Base-by-base conservation (phyloP, 2,329 filamentous ascomycete species). In the Clarireedia paspali region DNA sequence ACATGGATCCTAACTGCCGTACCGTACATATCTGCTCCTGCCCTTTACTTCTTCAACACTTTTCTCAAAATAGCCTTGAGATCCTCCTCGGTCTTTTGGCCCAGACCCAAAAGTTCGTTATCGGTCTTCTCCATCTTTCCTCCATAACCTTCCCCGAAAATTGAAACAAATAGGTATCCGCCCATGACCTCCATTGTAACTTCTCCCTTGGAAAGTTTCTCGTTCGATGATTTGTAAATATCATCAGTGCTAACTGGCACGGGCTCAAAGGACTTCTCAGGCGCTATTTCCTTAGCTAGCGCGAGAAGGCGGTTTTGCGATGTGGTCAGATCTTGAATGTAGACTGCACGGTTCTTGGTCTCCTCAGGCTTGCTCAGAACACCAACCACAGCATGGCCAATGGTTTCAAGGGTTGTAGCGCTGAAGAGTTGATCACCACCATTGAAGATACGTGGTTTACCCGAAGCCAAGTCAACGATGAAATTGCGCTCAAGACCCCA, bases 301-400 rank as follows among this genome's bases (percentile, higher is more conserved):
- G 63, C 67, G 2, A 73, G 46, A 0, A 76, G 56, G 47, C 71
- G 52, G 15, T 72, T 72, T 65, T 81, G 79, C 0, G 75, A 74
- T 15, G 74, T 67, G 4, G 71, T 67, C 9, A 73, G 67, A 26
- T 75, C 73, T 6, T 76, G 66, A n/a, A 80, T 67, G 57, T 72
- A 73, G 2, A 84, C 70, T 2, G 65, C 56, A 4, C 73, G 70
- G 64, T 85, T 83, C 66, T 74, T 75, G 0, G 81, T 83, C 64
- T 79, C 74, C 2, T 77, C 73, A 0, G 72, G 75, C 51, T 82
- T 71, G 6, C 63, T 56, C 1, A 83, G 66, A 1, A 82, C 69
- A 0, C 74, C 76, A 0, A 75, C 73, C 0, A 84, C 71, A 1
- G 74, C 77, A 23, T 75, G 69, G 0, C 67, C 80, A 15, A 83